Base-by-base conservation (phyloP, 2,329 filamentous ascomycete species). In the Fusarium dlaminii region DNA sequence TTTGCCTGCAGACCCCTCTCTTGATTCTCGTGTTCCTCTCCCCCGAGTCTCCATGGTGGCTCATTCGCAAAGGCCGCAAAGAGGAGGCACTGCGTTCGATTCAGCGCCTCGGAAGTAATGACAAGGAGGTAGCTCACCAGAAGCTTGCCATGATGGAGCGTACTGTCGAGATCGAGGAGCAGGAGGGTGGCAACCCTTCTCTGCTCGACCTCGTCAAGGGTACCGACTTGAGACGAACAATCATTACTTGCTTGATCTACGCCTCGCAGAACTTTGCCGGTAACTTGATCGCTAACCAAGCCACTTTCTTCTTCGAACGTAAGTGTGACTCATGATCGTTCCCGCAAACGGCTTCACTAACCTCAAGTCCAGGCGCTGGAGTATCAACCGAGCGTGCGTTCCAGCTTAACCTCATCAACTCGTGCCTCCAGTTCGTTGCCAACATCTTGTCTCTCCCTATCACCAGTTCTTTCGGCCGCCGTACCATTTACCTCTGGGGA, bases 401-500 rank as follows among this genome's bases (percentile, higher is more conserved):
- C 77, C 87, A 86, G 45, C 84, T 92, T 7, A 88, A 88, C 80
- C 86, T 92, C 37, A 90, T 92, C 81, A 92, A 87, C 60, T 91
- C 90, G 0, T 88, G 86, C 62, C 89, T 92, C 18, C 89, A 91
- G 78, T 84, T 81, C 80, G 80, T 92, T 79, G 85, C 90, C 73
- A 89, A 90, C 79, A 90, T 91, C 86, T 82, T 90, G 37, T 92
- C 90, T 65, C 92, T 90, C 89, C 82, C 92, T 59, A 86, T 92
- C 55, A 92, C 89, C 29, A 86, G 87, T 4, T 92, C 89, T 79
- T 84, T 90, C 59, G 90, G 90, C 78, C 87, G 90, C 62, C 90
- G 90, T 59, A 87, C 88, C 30, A 91, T 92, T 81, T 92, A 92
- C 80, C 83, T 92, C 61, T 91, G 86, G 83, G 90, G 90, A 73